Percentiles rank a stretch among this genome's conserved stretches.
phyloP scores from a whole-genome alignment of 306 rosid genomes.

The Neltuma alba region DNA sequence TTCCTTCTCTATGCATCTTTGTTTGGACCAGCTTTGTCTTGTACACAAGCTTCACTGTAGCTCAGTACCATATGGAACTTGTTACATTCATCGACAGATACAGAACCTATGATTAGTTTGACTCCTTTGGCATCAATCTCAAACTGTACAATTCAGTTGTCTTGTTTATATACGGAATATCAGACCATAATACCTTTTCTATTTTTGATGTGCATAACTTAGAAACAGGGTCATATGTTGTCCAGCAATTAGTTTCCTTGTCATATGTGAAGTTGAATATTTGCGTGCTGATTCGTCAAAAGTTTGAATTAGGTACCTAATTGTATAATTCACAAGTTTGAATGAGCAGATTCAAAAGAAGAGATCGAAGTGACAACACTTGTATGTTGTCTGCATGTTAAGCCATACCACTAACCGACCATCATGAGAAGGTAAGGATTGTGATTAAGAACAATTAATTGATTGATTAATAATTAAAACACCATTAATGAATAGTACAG shows the following conservation, averaged over 20 bases:
- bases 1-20: conserved; percentile 1
- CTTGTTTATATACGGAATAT: not conserved
- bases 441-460: conserved; percentile 8
- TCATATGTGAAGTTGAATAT: not conserved
- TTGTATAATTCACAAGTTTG: conserved; percentile 24
- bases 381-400: conserved; percentile 7
- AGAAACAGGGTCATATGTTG: not conserved
- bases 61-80: not conserved
- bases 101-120: not conserved
- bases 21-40: not conserved
- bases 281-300: conserved; percentile 42
- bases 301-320: conserved; percentile 36
- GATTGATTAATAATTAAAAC: not conserved
- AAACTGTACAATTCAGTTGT: not conserved
- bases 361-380: conserved; percentile 9
- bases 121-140: not conserved
- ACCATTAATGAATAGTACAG: conserved; percentile 5
- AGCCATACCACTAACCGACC: conserved; percentile 17
- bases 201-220: not conserved
- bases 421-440: conserved; percentile 14
- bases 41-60: not conserved
- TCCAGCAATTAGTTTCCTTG: not conserved
- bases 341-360: conserved; percentile 16
- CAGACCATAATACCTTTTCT: not conserved
- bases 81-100: not conserved